Evolutionary conservation across 2,329 filamentous ascomycete genomes (phyloP).

Genomic region (Cladosporium sp.): DNA sequence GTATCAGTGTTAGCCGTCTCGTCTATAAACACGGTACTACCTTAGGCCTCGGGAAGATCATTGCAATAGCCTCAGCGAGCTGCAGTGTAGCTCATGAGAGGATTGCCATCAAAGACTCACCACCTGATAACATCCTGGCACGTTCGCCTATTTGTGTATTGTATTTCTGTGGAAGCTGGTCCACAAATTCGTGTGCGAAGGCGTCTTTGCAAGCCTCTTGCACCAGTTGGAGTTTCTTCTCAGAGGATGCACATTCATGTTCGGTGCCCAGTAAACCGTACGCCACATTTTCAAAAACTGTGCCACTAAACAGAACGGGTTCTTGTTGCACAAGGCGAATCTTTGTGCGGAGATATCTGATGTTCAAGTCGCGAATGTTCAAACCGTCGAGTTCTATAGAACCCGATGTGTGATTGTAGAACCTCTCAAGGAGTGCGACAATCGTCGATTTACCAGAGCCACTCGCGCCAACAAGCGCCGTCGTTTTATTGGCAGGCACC

Average conservation of each 20-base stretch:
- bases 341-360: conserved; percentile 30
- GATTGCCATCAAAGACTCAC: not conserved
- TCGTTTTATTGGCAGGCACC: conserved; percentile 40
- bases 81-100: no score
- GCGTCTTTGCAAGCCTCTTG: conserved; percentile 31
- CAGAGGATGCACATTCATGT: conserved; percentile 22
- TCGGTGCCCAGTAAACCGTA: conserved; percentile 30
- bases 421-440: conserved; percentile 33
- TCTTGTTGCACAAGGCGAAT: conserved; percentile 36
- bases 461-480: conserved; percentile 40
- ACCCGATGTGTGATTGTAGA: conserved; percentile 30
- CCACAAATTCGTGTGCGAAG: conserved; percentile 36
- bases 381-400: conserved; percentile 31
- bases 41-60: not conserved
- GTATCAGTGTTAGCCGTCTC: not conserved
- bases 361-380: conserved; percentile 28
- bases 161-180: conserved; percentile 32
- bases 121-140: conserved; percentile 32
- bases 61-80: not conserved
- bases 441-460: conserved; percentile 38
- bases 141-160: conserved; percentile 33
- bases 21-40: not conserved
- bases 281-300: conserved; percentile 34
- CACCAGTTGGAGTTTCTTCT: conserved; percentile 30
- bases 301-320: conserved; percentile 32